These are phyloP conservation scores for Tolypocladium tropicale DNA, from an alignment of 2,329 filamentous ascomycete species.

Conservation along the genomic window DNA sequence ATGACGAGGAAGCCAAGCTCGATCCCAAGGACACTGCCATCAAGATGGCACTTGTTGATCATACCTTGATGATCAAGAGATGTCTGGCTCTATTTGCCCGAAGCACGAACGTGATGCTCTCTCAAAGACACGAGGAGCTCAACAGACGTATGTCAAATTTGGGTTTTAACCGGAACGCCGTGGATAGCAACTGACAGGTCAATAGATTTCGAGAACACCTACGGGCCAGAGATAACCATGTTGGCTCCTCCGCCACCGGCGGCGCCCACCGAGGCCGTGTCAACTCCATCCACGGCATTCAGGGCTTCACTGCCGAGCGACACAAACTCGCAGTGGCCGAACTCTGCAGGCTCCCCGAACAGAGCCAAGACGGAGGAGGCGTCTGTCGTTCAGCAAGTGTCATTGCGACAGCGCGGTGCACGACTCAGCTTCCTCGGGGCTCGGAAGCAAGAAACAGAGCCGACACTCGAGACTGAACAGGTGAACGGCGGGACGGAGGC, in stretches of 20 bases:
- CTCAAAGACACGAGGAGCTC: slow-evolving; percentile 47
- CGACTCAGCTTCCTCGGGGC: slow-evolving; percentile 48
- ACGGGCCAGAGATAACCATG: slow-evolving; percentile 54
- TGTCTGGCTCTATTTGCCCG: slow-evolving; percentile 62
- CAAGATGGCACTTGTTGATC: slow-evolving; percentile 77
- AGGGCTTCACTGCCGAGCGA: slow-evolving; percentile 36
- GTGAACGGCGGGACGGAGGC: slow-evolving; percentile 20
- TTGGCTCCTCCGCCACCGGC: slow-evolving; percentile 42
- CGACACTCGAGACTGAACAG: slow-evolving; percentile 16
- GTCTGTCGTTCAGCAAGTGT: slow-evolving; percentile 39
- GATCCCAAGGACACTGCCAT: slow-evolving; percentile 66
- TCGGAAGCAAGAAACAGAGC: slow-evolving; percentile 32
- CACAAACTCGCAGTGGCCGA: slow-evolving; percentile 20
- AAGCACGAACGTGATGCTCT: slow-evolving; percentile 49
- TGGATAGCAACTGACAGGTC: slow-evolving; percentile 8
- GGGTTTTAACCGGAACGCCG: not conserved
- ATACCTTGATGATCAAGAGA: slow-evolving; percentile 78
- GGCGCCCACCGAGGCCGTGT: slow-evolving; percentile 24
- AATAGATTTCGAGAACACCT: slow-evolving; percentile 50
- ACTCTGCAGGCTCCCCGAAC: slow-evolving; percentile 22
- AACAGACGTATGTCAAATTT: slow-evolving; percentile 47
- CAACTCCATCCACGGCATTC: slow-evolving; percentile 33
- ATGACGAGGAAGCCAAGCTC: slow-evolving; percentile 33
- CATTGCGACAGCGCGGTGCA: slow-evolving; percentile 39
- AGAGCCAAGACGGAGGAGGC: slow-evolving; percentile 35